Evolutionary conservation across 163 green algal genomes (phyloP), one percentile per base, ranked within the genome.

Genomic region (Chlamydomonas reinhardtii): DNA sequence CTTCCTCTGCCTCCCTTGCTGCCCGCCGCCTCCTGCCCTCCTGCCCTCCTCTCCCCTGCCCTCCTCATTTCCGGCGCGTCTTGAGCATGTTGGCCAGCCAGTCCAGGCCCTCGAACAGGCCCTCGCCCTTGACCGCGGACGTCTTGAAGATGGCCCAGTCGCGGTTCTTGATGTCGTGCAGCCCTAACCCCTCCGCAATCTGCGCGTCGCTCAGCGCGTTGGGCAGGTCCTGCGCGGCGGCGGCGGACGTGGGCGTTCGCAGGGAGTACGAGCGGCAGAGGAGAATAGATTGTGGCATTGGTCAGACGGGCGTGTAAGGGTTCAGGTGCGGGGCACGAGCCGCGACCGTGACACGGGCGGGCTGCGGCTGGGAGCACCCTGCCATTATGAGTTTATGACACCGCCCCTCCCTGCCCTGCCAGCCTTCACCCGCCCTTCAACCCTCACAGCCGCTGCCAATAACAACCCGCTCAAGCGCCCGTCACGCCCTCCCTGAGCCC

Each of bases 101-200:
- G 79, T 99, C 97, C 35, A 99, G 88, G 14, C 98, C 98, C 88
- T 99, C 98, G 84, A 99, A 99, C 72, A 99, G 88, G 0, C 98
- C 98, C 76, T 98, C 95, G 29, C 97, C 97, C 87, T 98, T 98
- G 73, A 98, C 95, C 4, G 97, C 97, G 34, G 94, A 98, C 6
- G 97, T 98, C 90, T 99, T 99, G 90, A 98, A 99, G 76, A 99
- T 99, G 16, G 96, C 91, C 97, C 97, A 99, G 75, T 97, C 93
- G 29, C 98, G 89, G 83, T 90, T 98, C 90, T 98, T 98, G 92
- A 99, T 99, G 86, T 94, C 91, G 74, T 96, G 91, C 70, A 99
- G 90, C 12, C 96, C 97, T 73, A 99, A 86, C 11, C 93, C 96
- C 91, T 99, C 97, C 34, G 98, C 95, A 71, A 99, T 96, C 87